Conservation (phyloP, 2,329 filamentous ascomycete species). For the Boeremia lycopersici region DNA sequence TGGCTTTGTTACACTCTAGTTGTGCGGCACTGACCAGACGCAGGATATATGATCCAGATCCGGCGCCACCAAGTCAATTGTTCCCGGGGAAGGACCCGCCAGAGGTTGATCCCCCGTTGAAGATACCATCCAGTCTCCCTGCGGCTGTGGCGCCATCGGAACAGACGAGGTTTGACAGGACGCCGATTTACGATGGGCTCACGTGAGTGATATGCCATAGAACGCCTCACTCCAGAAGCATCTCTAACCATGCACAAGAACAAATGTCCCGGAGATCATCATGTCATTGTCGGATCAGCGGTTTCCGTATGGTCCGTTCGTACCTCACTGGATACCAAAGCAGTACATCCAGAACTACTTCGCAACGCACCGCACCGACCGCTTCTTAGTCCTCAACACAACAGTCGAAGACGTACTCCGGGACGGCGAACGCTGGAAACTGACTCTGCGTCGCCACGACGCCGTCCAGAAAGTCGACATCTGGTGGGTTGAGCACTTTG, state of each 20-base stretch:
- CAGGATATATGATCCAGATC: slow-evolving; percentile 60
- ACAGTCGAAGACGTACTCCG: slow-evolving; percentile 58
- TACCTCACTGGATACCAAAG: slow-evolving; percentile 60
- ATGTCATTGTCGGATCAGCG: slow-evolving; percentile 62
- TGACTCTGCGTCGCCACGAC: slow-evolving; percentile 58
- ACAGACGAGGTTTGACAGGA: slow-evolving; percentile 56
- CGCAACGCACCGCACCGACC: slow-evolving; percentile 56
- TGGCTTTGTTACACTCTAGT: background rate
- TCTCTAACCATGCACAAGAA: slow-evolving; percentile 43
- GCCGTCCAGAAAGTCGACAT: slow-evolving; percentile 52
- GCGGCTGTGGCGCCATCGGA: slow-evolving; percentile 39
- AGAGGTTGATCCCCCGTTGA: slow-evolving; percentile 55
- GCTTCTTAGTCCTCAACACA: slow-evolving; percentile 56
- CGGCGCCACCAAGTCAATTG: slow-evolving; percentile 43
- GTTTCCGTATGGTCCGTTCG: slow-evolving; percentile 63
- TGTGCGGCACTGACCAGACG: background rate
- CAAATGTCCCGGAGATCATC: slow-evolving; percentile 63
- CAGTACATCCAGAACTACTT: slow-evolving; percentile 60
- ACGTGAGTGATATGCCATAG: slow-evolving; percentile 50
- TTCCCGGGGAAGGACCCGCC: slow-evolving; percentile 54
- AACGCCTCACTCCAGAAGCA: background rate
- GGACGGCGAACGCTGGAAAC: slow-evolving; percentile 50
- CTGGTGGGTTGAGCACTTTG: slow-evolving; percentile 62
- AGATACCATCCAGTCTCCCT: background rate
- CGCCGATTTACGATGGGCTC: slow-evolving; percentile 59